Evolutionary conservation across 148 eudicot genomes (phyloP).

Genomic region (Silene uniflora): DNA sequence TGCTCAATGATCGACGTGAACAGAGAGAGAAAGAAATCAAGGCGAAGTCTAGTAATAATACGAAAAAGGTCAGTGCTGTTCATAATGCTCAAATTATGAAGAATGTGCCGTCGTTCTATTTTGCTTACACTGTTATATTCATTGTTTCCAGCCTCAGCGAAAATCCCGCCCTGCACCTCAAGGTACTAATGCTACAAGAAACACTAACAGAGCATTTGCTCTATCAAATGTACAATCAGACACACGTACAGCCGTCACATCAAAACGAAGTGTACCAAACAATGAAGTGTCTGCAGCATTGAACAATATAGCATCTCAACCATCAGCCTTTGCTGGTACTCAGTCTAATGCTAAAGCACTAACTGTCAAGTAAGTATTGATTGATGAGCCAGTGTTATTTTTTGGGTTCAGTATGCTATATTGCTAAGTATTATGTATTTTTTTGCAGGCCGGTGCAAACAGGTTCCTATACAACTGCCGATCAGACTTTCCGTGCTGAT

Average conservation of each 20-base stretch:
- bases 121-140: neutral
- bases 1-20: slow-evolving; percentile 96
- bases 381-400: neutral
- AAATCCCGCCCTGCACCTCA: slow-evolving; percentile 48
- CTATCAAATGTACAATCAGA: slow-evolving; percentile 34
- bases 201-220: slow-evolving; percentile 31
- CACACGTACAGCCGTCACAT: slow-evolving; percentile 28
- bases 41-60: slow-evolving; percentile 56
- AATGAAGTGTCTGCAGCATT: slow-evolving; percentile 42
- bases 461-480: slow-evolving; percentile 29
- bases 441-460: slow-evolving; percentile 46
- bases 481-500: slow-evolving; percentile 36
- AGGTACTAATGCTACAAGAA: slow-evolving; percentile 29
- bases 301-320: slow-evolving; percentile 36
- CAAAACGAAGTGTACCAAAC: slow-evolving; percentile 32
- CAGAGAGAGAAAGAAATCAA: slow-evolving; percentile 90
- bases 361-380: slow-evolving; percentile 44
- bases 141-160: slow-evolving; percentile 42
- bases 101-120: neutral
- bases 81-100: slow-evolving; percentile 5
- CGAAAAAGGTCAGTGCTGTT: slow-evolving; percentile 51
- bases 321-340: slow-evolving; percentile 63
- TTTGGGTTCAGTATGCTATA: neutral
- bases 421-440: neutral
- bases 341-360: slow-evolving; percentile 41